Evolutionary conservation across 495 filamentous ascomycete genomes (phyloP).

Genomic region (Evansstolkia leycettana): DNA sequence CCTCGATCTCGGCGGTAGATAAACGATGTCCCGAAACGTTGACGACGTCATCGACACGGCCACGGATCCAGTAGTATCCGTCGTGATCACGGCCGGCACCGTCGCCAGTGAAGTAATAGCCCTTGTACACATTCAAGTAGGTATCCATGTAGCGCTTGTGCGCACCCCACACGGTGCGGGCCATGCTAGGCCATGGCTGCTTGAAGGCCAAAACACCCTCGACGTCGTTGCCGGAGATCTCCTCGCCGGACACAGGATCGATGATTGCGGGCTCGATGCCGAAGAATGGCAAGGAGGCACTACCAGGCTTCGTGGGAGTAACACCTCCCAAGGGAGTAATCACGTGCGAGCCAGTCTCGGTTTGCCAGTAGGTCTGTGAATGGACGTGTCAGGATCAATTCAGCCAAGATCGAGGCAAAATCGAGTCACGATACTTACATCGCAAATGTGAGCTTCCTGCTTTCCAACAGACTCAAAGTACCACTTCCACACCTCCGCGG

Average conservation of each 20-base stretch:
- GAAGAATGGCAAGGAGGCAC: conserved; percentile 66
- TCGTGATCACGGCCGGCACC: conserved; percentile 96
- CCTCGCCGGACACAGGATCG: conserved; percentile 88
- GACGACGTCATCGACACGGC: conserved; percentile 96
- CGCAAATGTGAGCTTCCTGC: conserved; percentile 84
- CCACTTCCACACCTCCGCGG: conserved; percentile 99
- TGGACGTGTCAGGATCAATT: conserved; percentile 3
- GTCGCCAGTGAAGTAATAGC: conserved; percentile 98
- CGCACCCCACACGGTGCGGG: conserved; percentile 93
- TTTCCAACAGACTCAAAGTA: conserved; percentile 95
- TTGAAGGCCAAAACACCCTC: conserved; percentile 97
- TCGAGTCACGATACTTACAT: conserved; percentile 48
- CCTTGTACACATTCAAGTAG: conserved; percentile 95
- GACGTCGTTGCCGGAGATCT: conserved; percentile 92
- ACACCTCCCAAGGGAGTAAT: conserved; percentile 45
- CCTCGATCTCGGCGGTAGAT: conserved; percentile 96
- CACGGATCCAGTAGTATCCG: conserved; percentile 99
- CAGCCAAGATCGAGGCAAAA: conserved; percentile 1
- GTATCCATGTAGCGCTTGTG: conserved; percentile 99
- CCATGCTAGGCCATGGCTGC: conserved; percentile 98
- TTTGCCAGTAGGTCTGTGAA: conserved; percentile 98
- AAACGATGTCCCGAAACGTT: conserved; percentile 94
- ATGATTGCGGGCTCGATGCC: conserved; percentile 97
- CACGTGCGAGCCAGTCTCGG: conserved; percentile 93
- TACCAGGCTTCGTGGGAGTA: conserved; percentile 45